Conservation (phyloP, 2,329 filamentous ascomycete genomes). For the Pseudocercospora fijiensis region DNA sequence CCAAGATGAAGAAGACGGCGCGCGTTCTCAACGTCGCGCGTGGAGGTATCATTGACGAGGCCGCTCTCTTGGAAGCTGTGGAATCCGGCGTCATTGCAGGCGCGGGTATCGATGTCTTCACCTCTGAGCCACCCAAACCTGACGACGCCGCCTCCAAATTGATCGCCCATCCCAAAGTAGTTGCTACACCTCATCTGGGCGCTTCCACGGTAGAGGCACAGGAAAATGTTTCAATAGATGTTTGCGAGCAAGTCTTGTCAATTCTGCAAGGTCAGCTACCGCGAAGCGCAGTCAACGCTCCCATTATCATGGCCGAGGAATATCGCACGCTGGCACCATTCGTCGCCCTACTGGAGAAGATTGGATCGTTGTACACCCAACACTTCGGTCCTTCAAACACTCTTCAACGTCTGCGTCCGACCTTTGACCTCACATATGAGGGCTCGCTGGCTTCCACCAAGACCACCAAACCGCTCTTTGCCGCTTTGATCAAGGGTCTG, state of each 20-base stretch:
- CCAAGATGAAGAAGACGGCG: slow-evolving; percentile 70
- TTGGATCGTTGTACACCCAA: slow-evolving; percentile 77
- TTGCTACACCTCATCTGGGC: slow-evolving; percentile 76
- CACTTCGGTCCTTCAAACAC: slow-evolving; percentile 57
- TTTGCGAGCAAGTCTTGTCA: slow-evolving; percentile 74
- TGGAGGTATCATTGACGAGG: slow-evolving; percentile 77
- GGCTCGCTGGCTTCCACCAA: slow-evolving; percentile 69
- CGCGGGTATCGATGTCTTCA: slow-evolving; percentile 78
- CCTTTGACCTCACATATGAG: slow-evolving; percentile 75
- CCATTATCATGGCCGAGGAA: slow-evolving; percentile 77
- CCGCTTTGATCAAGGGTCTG: slow-evolving; percentile 75
- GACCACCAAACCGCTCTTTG: slow-evolving; percentile 76
- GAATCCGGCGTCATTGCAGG: slow-evolving; percentile 71
- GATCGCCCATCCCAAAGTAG: slow-evolving; percentile 67
- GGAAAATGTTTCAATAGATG: slow-evolving; percentile 79
- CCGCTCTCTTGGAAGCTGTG: slow-evolving; percentile 67
- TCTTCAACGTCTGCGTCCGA: slow-evolving; percentile 55
- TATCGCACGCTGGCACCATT: slow-evolving; percentile 76
- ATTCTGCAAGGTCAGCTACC: slow-evolving; percentile 72
- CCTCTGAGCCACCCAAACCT: slow-evolving; percentile 65
- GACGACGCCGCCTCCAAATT: slow-evolving; percentile 62
- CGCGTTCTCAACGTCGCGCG: slow-evolving; percentile 76
- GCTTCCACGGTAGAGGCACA: slow-evolving; percentile 80
- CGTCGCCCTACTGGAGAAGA: slow-evolving; percentile 72
- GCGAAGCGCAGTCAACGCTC: slow-evolving; percentile 72